These are phyloP conservation scores for Sindora glabra DNA, from an alignment of 306 rosid species.

Conservation along the genomic window DNA sequence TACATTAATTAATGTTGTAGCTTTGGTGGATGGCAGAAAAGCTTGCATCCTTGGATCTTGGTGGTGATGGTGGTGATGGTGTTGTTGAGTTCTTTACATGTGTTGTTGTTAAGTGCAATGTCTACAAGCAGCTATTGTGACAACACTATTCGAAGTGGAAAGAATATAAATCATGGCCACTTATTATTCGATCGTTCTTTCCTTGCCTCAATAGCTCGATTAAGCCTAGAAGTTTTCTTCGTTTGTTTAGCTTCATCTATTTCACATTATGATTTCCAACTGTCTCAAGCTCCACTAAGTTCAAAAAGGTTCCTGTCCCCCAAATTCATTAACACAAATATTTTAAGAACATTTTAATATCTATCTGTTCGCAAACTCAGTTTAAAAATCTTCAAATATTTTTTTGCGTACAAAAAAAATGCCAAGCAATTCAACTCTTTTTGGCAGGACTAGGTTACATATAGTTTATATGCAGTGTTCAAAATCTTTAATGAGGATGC, in stretches of 20 bases:
- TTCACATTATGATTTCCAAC: constrained; percentile 11
- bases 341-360: too few species aligned
- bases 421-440: too few species aligned
- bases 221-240: background rate
- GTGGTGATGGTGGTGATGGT: background rate
- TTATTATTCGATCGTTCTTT: constrained; percentile 15
- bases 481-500: too few species aligned
- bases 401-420: too few species aligned
- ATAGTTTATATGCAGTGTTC: too few species aligned
- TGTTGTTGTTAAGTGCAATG: background rate
- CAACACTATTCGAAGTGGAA: constrained; percentile 13
- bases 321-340: too few species aligned
- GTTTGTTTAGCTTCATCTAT: constrained; percentile 4
- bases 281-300: background rate
- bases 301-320: background rate
- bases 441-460: too few species aligned
- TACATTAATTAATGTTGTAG: constrained; percentile 11
- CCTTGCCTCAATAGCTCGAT: background rate
- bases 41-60: constrained; percentile 5
- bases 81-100: background rate
- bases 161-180: constrained; percentile 24
- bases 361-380: too few species aligned
- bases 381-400: too few species aligned
- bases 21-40: constrained; percentile 29
- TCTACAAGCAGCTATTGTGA: constrained; percentile 7